Evolutionary conservation across 2,329 filamentous ascomycete genomes (phyloP).

Genomic region (Davidsoniella virescens): DNA sequence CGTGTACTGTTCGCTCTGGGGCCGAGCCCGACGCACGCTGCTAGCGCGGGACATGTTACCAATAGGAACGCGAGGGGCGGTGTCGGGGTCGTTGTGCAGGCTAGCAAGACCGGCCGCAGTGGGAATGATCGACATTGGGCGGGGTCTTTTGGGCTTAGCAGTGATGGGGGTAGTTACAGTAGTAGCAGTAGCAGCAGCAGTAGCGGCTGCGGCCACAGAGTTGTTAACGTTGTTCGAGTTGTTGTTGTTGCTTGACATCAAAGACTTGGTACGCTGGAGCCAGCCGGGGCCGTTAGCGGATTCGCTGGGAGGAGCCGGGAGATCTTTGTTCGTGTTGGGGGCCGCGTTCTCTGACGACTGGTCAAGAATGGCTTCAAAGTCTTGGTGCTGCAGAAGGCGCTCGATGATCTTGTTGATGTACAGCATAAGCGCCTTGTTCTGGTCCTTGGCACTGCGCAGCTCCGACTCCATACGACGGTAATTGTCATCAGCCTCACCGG

Average conservation of each 20-base stretch:
- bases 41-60: conserved; percentile 36
- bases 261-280: conserved; percentile 43
- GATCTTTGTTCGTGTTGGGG: conserved; percentile 60
- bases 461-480: conserved; percentile 62
- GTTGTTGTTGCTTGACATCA: conserved; percentile 13
- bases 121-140: conserved; percentile 43
- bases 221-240: conserved; percentile 36
- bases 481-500: conserved; percentile 42
- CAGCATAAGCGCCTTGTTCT: conserved; percentile 91
- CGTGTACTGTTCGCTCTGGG: conserved; percentile 48
- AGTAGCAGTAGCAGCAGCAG: conserved; percentile 11
- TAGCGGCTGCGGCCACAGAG: conserved; percentile 14
- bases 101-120: conserved; percentile 20
- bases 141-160: conserved; percentile 27
- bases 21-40: conserved; percentile 38
- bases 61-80: conserved; percentile 62
- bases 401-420: conserved; percentile 99
- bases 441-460: conserved; percentile 64
- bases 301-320: conserved; percentile 48
- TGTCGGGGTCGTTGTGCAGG: conserved; percentile 48
- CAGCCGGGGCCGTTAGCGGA: conserved; percentile 28
- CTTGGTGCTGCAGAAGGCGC: conserved; percentile 79
- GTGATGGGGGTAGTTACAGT: conserved; percentile 13
- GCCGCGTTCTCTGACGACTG: conserved; percentile 43
- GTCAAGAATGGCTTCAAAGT: conserved; percentile 86